phyloP scores from a whole-genome alignment of 768 basidiomycete species.

The Trametopsis cervina region DNA sequence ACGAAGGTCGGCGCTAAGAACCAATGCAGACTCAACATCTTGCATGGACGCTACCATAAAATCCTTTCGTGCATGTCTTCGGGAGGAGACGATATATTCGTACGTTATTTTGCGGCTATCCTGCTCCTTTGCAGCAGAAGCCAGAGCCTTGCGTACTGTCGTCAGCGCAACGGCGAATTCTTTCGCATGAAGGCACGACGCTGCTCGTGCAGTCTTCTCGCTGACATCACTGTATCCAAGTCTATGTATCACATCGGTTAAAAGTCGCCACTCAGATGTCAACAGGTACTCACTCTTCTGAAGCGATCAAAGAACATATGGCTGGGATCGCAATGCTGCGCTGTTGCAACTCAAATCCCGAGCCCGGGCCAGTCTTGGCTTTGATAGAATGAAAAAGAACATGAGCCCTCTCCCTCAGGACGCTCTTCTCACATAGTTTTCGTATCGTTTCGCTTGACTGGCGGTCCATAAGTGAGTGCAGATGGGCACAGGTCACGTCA shows the following conservation, averaged over 20 bases:
- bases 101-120: not conserved
- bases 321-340: slow-evolving; percentile 37
- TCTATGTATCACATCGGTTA: slow-evolving; percentile 10
- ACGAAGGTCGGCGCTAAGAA: slow-evolving; percentile 14
- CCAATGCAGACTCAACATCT: slow-evolving; percentile 17
- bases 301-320: slow-evolving; percentile 45
- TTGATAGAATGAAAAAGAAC: slow-evolving; percentile 14
- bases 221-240: slow-evolving; percentile 23
- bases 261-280: not conserved
- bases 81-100: not conserved
- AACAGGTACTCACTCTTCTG: slow-evolving; percentile 31
- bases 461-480: not conserved
- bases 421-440: not conserved
- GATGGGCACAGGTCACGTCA: too few relatives aligned
- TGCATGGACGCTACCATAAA: slow-evolving; percentile 18
- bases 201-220: slow-evolving; percentile 24
- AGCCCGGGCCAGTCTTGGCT: slow-evolving; percentile 40
- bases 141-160: slow-evolving; percentile 20
- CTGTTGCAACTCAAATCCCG: slow-evolving; percentile 35
- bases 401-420: not conserved
- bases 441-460: not conserved
- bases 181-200: slow-evolving; percentile 26
- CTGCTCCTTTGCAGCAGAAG: slow-evolving; percentile 5
- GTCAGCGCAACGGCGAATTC: slow-evolving; percentile 20
- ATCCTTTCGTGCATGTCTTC: not conserved